Base-by-base conservation (phyloP, 2,329 filamentous ascomycete genomes). In the Torrubiellomyces zombiae region DNA sequence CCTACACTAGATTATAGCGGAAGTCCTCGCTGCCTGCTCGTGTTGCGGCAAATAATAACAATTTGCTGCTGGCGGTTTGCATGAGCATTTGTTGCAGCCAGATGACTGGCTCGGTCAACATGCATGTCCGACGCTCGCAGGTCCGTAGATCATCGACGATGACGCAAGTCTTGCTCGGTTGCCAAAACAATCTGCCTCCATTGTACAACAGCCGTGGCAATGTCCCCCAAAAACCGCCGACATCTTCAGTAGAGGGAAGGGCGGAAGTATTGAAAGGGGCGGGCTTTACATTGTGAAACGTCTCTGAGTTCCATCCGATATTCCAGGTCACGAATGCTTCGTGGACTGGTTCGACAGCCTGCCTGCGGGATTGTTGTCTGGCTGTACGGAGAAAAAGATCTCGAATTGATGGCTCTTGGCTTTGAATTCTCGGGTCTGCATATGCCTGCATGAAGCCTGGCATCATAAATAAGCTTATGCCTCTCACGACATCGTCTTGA, bases 121-220 rank as follows among this genome's bases (percentile, higher is more conserved):
- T 27, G 18, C 43, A 38, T 6, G 37, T 24, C 2, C 28, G 28
- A 8, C 45, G 38, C 7, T 29, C 24, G 5, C 29, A 24, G 1
- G 32, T 34, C 4, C 21, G 16, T 3, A 47, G 19, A 15, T 47
- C 33, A 11, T 45, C 42, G 3, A 48, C 17, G 4, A 46, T 31
- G 4, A 42, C 31, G 18, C 12, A 33, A 16, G 4, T 29, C 20
- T 17, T 26, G 18, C 9, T 22, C 9, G 37, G 33, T 20, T 45
- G 38, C 45, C 45, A 48, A 0, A 34, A 42, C 8, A 48, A 20
- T 24, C 41, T 37, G 5, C 34, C 33, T 6, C 34, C 26, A 6
- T 32, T 28, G n/a, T 45, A 48, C 9, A 34, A 27, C 2, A 39
- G 30, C 5, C 23, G 32, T 6, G 32, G 16, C 9, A 27, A 23